Percentiles rank a stretch among this genome's conserved stretches.
phyloP scores from a whole-genome alignment of 2,329 filamentous ascomycete species.

The Elsinoe fawcettii region DNA sequence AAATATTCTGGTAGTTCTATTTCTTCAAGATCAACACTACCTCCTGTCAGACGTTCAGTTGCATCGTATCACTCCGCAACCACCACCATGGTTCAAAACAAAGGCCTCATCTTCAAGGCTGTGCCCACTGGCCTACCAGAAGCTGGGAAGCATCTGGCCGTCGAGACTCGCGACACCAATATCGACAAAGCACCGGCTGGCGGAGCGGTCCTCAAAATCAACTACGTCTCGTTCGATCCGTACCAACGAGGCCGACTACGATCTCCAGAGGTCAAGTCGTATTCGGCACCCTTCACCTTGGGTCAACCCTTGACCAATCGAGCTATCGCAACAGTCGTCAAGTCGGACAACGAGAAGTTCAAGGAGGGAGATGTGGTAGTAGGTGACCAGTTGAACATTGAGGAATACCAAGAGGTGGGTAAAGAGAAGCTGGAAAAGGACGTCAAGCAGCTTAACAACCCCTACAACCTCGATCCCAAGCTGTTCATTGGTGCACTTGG shows the following conservation, averaged over 20 bases:
- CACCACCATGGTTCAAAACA: conserved; percentile 55
- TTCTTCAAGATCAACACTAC: background rate
- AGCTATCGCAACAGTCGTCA: conserved; percentile 61
- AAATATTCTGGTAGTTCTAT: background rate
- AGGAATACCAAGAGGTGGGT: conserved; percentile 57
- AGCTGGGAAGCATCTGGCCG: conserved; percentile 58
- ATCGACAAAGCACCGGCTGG: conserved; percentile 52
- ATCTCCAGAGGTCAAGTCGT: conserved; percentile 55
- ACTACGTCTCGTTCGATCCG: conserved; percentile 72
- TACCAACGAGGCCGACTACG: conserved; percentile 80
- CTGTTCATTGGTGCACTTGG: conserved; percentile 69
- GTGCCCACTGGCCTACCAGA: conserved; percentile 60
- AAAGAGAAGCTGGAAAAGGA: conserved; percentile 36
- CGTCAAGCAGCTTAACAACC: conserved; percentile 55
- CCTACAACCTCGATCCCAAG: conserved; percentile 56
- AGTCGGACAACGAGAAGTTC: conserved; percentile 57
- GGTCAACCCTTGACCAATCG: conserved; percentile 57
- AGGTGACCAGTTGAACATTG: conserved; percentile 27
- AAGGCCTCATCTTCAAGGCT: conserved; percentile 65
- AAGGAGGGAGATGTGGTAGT: conserved; percentile 59
- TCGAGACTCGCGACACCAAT: conserved; percentile 65
- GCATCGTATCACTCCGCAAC: background rate
- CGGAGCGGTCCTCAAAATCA: conserved; percentile 61
- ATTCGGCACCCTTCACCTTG: conserved; percentile 55
- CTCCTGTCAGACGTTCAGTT: background rate